Base-by-base conservation (phyloP, 2,329 filamentous ascomycete species). In the Sporothrix phasma region DNA sequence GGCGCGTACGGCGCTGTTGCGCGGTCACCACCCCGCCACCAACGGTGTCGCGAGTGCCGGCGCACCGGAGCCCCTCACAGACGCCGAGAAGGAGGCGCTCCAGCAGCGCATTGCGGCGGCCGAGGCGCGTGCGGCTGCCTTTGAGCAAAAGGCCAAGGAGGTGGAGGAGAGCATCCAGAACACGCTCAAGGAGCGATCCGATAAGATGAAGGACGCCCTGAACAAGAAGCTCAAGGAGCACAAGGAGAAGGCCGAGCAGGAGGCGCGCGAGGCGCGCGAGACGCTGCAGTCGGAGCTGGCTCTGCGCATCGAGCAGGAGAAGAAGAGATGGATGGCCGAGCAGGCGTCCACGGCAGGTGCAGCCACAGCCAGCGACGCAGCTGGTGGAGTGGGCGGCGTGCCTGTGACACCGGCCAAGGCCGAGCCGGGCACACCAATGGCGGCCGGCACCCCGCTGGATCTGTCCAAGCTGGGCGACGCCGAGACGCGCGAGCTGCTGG, bases 191-290 rank as follows among this genome's bases (percentile, higher is more conserved):
- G 78, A 81, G 61, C 81, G 86, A 51, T 86, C 85, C 1, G 84
- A 89, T 49, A 83, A 83, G 72, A 88, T 90, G 87, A 88, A 86
- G 70, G 80, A 83, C 24, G 76, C 82, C 1, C 76, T 90, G 59
- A 88, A 86, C 70, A 86, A 84, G 71, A 90, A 88, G 72, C 79
- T 96, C 17, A 83, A 80, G 64, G 90, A 90, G 69, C 82, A 86
- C 51, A 82, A 81, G 68, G 74, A 79, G 60, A 77, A 80, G 66
- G 75, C 79, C 67, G 79, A 81, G 60, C 79, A 80, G 37, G 78
- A 82, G 65, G 78, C 77, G 53, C 78, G 79, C 64, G 74, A 78
- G 37, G 77, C 80, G 63, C 84, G 84, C 70, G 79, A 80, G 65
- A 83, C 83, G 69, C 68, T 82, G 43, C 73, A 79, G 67, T 72